These are phyloP conservation scores for Salix koriyanagi DNA, from an alignment of 345 rosid species.

Conservation along the genomic window DNA sequence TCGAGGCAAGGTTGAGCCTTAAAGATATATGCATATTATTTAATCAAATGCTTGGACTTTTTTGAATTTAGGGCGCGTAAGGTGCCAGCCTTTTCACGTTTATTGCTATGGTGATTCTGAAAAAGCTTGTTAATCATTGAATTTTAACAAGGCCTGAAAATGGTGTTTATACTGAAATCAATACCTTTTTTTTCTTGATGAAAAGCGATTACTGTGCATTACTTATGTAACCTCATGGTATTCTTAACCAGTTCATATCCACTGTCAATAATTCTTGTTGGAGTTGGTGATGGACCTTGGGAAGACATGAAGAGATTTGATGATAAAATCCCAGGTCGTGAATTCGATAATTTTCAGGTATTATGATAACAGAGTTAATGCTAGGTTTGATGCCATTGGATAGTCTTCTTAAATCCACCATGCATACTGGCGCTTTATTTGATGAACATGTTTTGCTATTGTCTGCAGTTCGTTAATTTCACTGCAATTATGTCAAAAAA, in stretches of 20 bases:
- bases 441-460: background rate
- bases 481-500: conserved; percentile 26
- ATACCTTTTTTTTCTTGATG: background rate
- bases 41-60: background rate
- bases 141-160: background rate
- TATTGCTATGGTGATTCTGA: background rate
- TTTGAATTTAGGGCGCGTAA: background rate
- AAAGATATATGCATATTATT: background rate
- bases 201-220: background rate
- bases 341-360: conserved; percentile 78
- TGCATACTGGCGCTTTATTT: background rate
- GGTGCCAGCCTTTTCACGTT: background rate
- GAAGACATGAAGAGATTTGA: conserved; percentile 74
- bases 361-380: background rate
- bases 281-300: conserved; percentile 88
- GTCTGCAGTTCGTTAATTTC: conserved; percentile 23
- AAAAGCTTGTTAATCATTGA: background rate
- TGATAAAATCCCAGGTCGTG: conserved; percentile 64
- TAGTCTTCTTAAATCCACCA: background rate
- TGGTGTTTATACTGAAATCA: background rate
- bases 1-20: conserved; percentile 50
- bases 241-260: conserved; percentile 44
- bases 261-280: conserved; percentile 63
- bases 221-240: background rate
- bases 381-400: background rate